Evolutionary conservation across 2,329 filamentous ascomycete species (phyloP), one percentile per base, ranked within the genome.

Genomic region (Epichloe coenophiala): DNA sequence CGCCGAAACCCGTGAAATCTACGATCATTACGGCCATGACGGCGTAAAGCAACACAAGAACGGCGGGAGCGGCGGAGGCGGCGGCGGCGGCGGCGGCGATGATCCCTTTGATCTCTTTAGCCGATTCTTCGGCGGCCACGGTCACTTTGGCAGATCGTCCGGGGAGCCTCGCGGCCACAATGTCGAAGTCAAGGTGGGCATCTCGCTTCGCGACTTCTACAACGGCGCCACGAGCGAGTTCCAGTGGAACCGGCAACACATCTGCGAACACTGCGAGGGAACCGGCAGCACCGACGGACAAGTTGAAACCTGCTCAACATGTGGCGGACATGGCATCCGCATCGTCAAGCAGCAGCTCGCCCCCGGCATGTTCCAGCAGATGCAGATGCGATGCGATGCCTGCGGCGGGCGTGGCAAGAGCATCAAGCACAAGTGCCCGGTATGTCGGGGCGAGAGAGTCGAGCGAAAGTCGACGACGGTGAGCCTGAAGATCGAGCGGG

Each of bases 341-440:
- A 82, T 97, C 56, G 78, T 89, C 67, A 91, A 93, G 68, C 88
- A 95, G 61, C 87, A 91, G 78, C 78, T 98, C 41, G 91, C 90
- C 1, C 93, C 93, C 0, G 93, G 93, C n/a, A 95, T 98, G 72
- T 95, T 90, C 75, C 93, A 97, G 72, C 93, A 98, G 71, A 82
- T 97, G 59, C 93, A 98, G 73, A 84, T 84, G 67, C 78, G 84
- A 55, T 98, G 93, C 68, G 89, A 96, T 62, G 78, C 78, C 54
- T 98, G 93, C 63, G 84, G 83, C 37, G 93, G 94, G 0, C 81
- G 88, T 55, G 93, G 93, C 51, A 88, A 95, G 75, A 84, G 78
- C 46, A 88, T 97, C 65, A 86, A 86, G 70, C 81, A 95, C 67
- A 86, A 85, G 57, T 98, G 93, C 63, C 76, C 80, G 5, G 77